These are phyloP conservation scores for Sungouiella thailandica DNA, from an alignment of 805 yeast species.

Conservation along the genomic window DNA sequence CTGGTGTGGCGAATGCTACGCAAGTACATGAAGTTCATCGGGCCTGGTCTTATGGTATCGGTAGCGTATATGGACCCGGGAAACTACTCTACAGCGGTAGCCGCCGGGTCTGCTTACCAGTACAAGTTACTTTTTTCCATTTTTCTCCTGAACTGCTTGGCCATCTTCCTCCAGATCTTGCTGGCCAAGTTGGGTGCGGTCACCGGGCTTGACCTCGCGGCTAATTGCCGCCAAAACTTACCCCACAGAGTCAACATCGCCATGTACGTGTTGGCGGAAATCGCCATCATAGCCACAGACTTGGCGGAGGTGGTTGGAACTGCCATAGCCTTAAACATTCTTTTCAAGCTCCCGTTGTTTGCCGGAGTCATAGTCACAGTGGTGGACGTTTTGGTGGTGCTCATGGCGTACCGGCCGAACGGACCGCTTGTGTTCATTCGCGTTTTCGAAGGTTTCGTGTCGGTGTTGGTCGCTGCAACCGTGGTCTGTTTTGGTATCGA, in stretches of 20 bases:
- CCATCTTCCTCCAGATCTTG: constrained; percentile 78
- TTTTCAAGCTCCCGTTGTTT: constrained; percentile 73
- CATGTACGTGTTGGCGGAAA: constrained; percentile 75
- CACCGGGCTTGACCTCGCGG: constrained; percentile 89
- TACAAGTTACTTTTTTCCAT: constrained; percentile 77
- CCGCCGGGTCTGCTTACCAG: constrained; percentile 85
- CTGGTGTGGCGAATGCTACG: no score
- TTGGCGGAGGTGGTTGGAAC: constrained; percentile 98
- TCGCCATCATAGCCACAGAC: constrained; percentile 92
- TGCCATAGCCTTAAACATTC: constrained; percentile 84
- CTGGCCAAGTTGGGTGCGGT: constrained; percentile 90
- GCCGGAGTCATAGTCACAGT: constrained; percentile 83
- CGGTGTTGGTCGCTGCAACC: constrained; percentile 71
- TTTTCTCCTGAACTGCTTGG: constrained; percentile 75
- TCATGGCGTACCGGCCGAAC: constrained; percentile 81
- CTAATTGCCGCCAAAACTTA: constrained; percentile 73
- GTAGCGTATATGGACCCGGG: constrained; percentile 99
- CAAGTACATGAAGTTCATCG: constrained; percentile 66
- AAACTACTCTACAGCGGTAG: constrained; percentile 90
- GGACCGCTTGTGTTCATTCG: constrained; percentile 77
- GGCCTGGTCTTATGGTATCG: constrained; percentile 93
- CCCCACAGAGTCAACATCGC: constrained; percentile 55
- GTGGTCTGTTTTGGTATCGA: constrained; percentile 82
- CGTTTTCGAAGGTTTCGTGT: constrained; percentile 76
- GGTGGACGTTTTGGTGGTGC: constrained; percentile 77